phyloP scores from a whole-genome alignment of 2,329 filamentous ascomycete species.

The Fusarium penzigii region DNA sequence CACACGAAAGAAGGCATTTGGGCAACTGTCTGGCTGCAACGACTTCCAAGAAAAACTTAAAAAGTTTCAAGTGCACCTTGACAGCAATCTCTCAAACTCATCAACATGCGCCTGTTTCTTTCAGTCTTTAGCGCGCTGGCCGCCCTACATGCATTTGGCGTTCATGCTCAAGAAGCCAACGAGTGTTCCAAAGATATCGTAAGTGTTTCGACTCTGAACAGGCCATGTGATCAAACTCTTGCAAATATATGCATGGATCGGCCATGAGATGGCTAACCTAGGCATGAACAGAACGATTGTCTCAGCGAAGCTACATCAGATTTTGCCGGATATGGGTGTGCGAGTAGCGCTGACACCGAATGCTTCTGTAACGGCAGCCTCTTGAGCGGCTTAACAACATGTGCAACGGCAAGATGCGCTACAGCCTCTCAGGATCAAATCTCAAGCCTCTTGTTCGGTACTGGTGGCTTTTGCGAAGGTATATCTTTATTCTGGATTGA shows the following conservation, averaged over 20 bases:
- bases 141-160: constrained; percentile 27
- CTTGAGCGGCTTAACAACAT: neutral
- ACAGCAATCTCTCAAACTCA: constrained; percentile 1
- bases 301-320: neutral
- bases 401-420: neutral
- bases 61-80: neutral
- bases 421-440: neutral
- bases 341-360: neutral
- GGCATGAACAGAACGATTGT: neutral
- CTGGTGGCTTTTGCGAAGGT: neutral
- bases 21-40: neutral
- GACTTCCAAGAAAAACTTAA: neutral
- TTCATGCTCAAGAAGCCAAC: constrained; percentile 20
- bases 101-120: constrained; percentile 31
- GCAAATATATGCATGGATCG: neutral
- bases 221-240: neutral
- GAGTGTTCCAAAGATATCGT: constrained; percentile 31
- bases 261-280: neutral
- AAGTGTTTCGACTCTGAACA: constrained; percentile 18
- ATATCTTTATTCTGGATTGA: neutral
- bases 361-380: neutral
- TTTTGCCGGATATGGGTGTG: neutral
- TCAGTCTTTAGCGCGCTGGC: constrained; percentile 32
- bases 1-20: neutral
- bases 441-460: neutral